Percentiles rank a stretch among this genome's conserved stretches.
Conservation (phyloP, 495 filamentous ascomycete genomes). For the Penicillium odoratum region DNA sequence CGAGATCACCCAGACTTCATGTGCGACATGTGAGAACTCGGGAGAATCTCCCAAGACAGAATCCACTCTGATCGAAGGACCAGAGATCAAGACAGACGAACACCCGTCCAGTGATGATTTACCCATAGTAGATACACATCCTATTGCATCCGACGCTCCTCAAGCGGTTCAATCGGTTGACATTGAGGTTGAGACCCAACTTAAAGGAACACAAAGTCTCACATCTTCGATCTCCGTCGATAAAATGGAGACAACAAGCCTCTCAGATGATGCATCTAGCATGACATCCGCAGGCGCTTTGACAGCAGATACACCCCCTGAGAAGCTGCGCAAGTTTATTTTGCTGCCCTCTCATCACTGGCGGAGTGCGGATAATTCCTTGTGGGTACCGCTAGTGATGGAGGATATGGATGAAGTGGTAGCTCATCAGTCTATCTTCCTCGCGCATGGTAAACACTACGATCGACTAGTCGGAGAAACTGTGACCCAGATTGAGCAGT, state of each 20-base stretch:
- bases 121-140: not conserved
- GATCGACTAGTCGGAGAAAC: slow-evolving; percentile 76
- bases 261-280: not conserved
- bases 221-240: not conserved
- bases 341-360: slow-evolving; percentile 59
- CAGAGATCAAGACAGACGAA: not conserved
- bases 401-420: slow-evolving; percentile 79
- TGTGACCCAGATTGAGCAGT: slow-evolving; percentile 63
- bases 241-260: not conserved
- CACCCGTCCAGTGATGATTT: not conserved
- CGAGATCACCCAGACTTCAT: not conserved
- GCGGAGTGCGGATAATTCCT: slow-evolving; percentile 49
- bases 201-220: not conserved
- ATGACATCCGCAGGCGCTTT: not conserved
- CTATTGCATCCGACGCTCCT: not conserved
- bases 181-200: not conserved
- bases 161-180: not conserved
- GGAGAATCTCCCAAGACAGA: not conserved
- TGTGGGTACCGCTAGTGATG: slow-evolving; percentile 79
- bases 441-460: slow-evolving; percentile 62
- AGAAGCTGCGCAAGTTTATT: slow-evolving; percentile 74
- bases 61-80: not conserved
- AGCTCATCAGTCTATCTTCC: slow-evolving; percentile 83
- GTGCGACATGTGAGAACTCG: not conserved
- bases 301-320: not conserved